Percentiles rank a stretch among this genome's conserved stretches.
These are phyloP conservation scores for Lodderomyces pseudojiufengensis DNA, from an alignment of 1,139 yeast genomes.

Conservation along the genomic window DNA sequence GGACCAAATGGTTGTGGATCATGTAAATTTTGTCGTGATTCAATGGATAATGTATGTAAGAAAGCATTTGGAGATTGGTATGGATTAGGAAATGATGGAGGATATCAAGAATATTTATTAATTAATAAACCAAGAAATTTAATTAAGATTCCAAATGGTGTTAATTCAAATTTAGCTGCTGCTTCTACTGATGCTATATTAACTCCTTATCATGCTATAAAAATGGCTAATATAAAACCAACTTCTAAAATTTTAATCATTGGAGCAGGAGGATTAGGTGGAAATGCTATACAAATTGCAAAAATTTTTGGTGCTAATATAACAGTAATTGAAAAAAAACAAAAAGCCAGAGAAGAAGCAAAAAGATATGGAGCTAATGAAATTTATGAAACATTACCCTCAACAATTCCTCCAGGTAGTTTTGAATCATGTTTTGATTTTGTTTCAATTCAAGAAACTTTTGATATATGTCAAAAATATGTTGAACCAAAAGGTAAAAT, in stretches of 20 bases:
- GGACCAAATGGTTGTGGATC: slow-evolving; percentile 16
- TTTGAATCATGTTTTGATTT: slow-evolving; percentile 38
- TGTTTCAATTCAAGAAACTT: slow-evolving; percentile 37
- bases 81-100: slow-evolving; percentile 41
- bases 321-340: slow-evolving; percentile 34
- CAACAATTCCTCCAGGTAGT: slow-evolving; percentile 18
- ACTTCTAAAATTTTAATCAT: slow-evolving; percentile 32
- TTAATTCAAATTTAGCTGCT: slow-evolving; percentile 37
- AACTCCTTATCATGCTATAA: slow-evolving; percentile 40
- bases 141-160: slow-evolving; percentile 37
- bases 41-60: slow-evolving; percentile 34
- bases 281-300: slow-evolving; percentile 40
- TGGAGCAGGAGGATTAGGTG: slow-evolving; percentile 47
- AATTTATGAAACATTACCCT: slow-evolving; percentile 23
- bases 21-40: slow-evolving; percentile 27
- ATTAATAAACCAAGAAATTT: slow-evolving; percentile 27
- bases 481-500: slow-evolving; percentile 32
- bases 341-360: slow-evolving; percentile 27
- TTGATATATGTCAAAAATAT: slow-evolving; percentile 26
- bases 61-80: slow-evolving; percentile 18
- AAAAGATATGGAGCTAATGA: slow-evolving; percentile 34
- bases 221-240: slow-evolving; percentile 18
- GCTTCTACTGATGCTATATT: slow-evolving; percentile 41
- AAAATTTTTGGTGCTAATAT: slow-evolving; percentile 26
- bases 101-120: slow-evolving; percentile 38